phyloP scores from a whole-genome alignment of 768 basidiomycete species.

The Cystofilobasidium bisporidii region DNA sequence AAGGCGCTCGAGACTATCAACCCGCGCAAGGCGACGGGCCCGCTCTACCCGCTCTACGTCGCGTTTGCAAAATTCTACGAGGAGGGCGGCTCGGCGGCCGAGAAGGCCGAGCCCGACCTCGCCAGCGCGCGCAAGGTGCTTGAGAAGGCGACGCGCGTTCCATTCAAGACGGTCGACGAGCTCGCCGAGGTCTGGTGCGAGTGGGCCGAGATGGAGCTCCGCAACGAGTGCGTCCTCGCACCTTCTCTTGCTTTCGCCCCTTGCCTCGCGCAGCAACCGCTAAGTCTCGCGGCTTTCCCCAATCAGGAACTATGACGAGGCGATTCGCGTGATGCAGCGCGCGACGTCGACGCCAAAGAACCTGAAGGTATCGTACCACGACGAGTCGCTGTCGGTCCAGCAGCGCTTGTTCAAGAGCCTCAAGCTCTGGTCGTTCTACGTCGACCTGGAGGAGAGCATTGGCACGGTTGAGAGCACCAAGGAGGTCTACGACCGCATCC shows the following conservation, averaged over 20 bases:
- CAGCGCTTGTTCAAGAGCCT: slow-evolving; percentile 89
- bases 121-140: slow-evolving; percentile 82
- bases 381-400: slow-evolving; percentile 86
- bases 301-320: slow-evolving; percentile 85
- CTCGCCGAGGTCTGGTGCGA: slow-evolving; percentile 98
- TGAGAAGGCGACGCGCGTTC: slow-evolving; percentile 82
- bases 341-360: slow-evolving; percentile 85
- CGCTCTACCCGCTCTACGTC: slow-evolving; percentile 78
- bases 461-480: slow-evolving; percentile 87
- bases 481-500: slow-evolving; percentile 86
- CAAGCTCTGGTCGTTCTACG: slow-evolving; percentile 98
- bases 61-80: slow-evolving; percentile 98
- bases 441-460: slow-evolving; percentile 94
- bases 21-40: slow-evolving; percentile 81
- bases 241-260: background rate
- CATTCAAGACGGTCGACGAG: slow-evolving; percentile 92
- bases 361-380: slow-evolving; percentile 81
- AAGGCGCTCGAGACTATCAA: slow-evolving; percentile 77
- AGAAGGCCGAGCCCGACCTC: slow-evolving; percentile 66
- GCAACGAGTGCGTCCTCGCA: slow-evolving; percentile 67
- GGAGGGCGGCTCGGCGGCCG: slow-evolving; percentile 67
- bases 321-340: slow-evolving; percentile 91
- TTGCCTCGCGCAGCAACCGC: background rate
- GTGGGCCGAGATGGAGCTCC: slow-evolving; percentile 96
- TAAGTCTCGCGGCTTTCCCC: background rate